A percentile compares a stretch with the other conserved stretches of the same genome.
phyloP scores from a whole-genome alignment of 169 alveolate genomes.

The Besnoitia besnoiti region DNA sequence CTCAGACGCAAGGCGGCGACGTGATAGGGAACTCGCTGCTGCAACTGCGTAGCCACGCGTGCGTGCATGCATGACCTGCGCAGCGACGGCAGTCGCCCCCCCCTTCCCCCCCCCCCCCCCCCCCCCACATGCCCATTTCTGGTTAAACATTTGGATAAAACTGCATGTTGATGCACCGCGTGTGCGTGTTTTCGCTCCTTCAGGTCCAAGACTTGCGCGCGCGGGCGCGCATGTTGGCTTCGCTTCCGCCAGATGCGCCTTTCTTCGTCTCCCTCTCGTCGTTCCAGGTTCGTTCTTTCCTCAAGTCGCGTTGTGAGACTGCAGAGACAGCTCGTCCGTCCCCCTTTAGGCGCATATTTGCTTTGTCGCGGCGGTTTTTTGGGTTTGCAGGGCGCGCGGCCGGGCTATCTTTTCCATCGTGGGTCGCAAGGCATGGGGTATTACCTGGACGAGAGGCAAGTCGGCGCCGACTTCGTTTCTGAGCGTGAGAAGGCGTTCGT shows the following conservation, averaged over 20 bases:
- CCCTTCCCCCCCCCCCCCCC: too few relatives aligned
- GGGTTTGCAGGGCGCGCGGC: neutral
- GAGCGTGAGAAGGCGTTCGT: constrained; percentile 28
- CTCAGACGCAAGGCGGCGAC: too few relatives aligned
- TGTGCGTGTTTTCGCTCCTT: neutral
- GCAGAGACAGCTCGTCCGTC: neutral
- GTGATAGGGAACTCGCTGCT: too few relatives aligned
- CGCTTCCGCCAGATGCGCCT: constrained; percentile 14
- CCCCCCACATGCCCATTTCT: too few relatives aligned
- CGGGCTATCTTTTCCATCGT: constrained; percentile 51
- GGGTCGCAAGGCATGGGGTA: constrained; percentile 62
- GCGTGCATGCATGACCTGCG: too few relatives aligned
- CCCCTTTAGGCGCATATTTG: neutral
- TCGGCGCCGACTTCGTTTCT: neutral
- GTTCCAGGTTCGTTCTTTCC: neutral
- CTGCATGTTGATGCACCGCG: neutral
- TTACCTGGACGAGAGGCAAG: constrained; percentile 50
- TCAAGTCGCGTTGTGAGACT: too few relatives aligned
- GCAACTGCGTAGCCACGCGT: too few relatives aligned
- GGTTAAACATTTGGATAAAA: too few relatives aligned
- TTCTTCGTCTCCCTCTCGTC: neutral
- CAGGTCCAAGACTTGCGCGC: constrained; percentile 18
- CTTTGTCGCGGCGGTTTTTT: neutral
- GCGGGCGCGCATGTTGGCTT: constrained; percentile 27
- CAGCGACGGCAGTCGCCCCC: too few relatives aligned